These are phyloP conservation scores for Aphanomyces stellatus DNA, from an alignment of 352 stramenopile genomes.

Conservation along the genomic window DNA sequence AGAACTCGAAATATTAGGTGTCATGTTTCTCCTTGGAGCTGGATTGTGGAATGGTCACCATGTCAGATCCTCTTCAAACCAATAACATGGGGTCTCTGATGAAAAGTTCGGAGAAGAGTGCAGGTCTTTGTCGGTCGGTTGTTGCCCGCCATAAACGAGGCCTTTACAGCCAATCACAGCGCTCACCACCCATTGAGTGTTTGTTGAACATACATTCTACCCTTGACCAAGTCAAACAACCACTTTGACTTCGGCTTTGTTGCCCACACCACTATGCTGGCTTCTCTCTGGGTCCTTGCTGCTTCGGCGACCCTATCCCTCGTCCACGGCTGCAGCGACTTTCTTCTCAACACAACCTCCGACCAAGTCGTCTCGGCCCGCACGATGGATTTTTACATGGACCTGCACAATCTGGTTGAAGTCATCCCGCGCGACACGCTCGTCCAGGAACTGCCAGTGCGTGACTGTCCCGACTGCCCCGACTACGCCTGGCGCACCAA, in stretches of 20 bases:
- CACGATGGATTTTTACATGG: slow-evolving; percentile 16
- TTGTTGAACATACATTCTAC: neutral
- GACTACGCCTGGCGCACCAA: slow-evolving; percentile 37
- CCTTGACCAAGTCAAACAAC: neutral
- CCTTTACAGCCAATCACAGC: neutral
- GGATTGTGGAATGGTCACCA: no score
- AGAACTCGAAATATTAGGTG: no score
- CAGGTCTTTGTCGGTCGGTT: no score
- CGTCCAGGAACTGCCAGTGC: neutral
- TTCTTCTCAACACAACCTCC: neutral
- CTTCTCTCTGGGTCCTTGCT: neutral
- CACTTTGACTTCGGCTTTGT: neutral
- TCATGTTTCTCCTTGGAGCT: no score
- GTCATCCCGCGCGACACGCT: slow-evolving; percentile 6
- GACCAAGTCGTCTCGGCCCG: slow-evolving; percentile 6
- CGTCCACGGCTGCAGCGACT: slow-evolving; percentile 10
- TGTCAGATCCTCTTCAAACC: no score
- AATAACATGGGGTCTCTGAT: no score
- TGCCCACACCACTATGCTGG: neutral
- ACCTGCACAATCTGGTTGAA: neutral
- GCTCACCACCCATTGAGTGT: neutral
- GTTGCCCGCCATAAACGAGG: no score
- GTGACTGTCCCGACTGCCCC: slow-evolving; percentile 26
- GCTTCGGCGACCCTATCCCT: neutral
- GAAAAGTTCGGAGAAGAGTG: no score